These are phyloP conservation scores for Hygrocybe coccinea DNA, from an alignment of 768 basidiomycete genomes.

Conservation along the genomic window DNA sequence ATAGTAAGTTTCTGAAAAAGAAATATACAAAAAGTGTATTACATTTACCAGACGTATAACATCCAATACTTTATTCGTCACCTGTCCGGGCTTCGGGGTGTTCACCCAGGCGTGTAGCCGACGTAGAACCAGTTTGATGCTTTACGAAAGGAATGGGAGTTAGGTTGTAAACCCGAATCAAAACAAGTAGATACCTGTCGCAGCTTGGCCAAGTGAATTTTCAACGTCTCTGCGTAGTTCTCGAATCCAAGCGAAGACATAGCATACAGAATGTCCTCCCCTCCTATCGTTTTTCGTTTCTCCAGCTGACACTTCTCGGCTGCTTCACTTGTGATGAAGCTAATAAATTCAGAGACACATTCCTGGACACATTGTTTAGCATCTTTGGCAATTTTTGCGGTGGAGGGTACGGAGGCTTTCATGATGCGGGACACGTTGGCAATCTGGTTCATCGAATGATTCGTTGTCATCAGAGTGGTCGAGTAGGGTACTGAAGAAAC, in stretches of 20 bases:
- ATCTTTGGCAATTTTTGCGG: conserved; percentile 96
- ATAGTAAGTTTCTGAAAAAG: neutral
- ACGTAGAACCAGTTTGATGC: conserved; percentile 4
- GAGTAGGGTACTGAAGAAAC: neutral
- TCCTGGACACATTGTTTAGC: conserved; percentile 99
- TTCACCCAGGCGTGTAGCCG: conserved; percentile 1
- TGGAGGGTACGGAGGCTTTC: conserved; percentile 84
- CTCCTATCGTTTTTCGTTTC: conserved; percentile 96
- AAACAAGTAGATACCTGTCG: conserved; percentile 42
- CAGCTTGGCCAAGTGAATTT: conserved; percentile 88
- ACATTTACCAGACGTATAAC: neutral
- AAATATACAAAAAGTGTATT: neutral
- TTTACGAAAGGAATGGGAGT: neutral
- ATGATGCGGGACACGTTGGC: conserved; percentile 98
- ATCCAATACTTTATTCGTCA: neutral
- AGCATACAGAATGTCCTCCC: conserved; percentile 95
- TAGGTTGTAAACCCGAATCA: neutral
- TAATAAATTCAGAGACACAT: conserved; percentile 97
- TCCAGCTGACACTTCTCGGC: conserved; percentile 91
- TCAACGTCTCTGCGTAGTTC: conserved; percentile 87
- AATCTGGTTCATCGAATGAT: conserved; percentile 50
- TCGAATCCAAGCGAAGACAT: conserved; percentile 92
- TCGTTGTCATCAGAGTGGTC: conserved; percentile 1
- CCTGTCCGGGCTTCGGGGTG: neutral
- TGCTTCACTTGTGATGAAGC: conserved; percentile 95